Base-by-base conservation (phyloP, 352 stramenopile species). In the Globisporangium sylvaticum region DNA sequence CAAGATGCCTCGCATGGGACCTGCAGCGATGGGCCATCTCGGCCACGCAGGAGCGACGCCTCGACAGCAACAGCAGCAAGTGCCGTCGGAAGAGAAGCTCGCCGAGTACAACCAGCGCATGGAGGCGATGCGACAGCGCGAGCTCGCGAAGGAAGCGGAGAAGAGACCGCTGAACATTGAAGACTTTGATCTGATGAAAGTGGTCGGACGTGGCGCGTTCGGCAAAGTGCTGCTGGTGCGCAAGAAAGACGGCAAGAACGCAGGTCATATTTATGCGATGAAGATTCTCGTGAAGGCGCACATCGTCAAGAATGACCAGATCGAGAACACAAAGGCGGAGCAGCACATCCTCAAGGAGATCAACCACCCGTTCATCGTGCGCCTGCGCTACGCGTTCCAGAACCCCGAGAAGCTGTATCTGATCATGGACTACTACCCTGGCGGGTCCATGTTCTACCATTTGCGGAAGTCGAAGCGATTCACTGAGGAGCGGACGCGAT, bases 141-240 rank as follows among this genome's bases (percentile, higher is more conserved):
- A 96, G 67, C 50, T 87, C 18, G 80, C 76, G 0, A 88, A 88
- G 70, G 83, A 93, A 62, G 83, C 84, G 1, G 84, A 91, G 68
- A 83, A 82, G 39, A 68, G 71, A 12, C 88, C 88, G 3, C 62
- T 98, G 37, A 76, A 68, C 42, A 97, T 98, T 65, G 85, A 95
- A 4, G 96, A 98, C 76, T 98, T 98, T 72, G 90, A 98, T 64
- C 67, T 98, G 37, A 78, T 98, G 25, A 98, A 98, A 69, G 94
- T 98, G 10, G 90, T 99, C 12, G 96, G 96, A 18, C 97, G 97
- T 56, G 96, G 96, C 53, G 91, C 92, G 2, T 99, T 98, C 60
- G 96, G 96, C 37, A 99, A 99, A 74, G 94, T 98, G 42, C 78
- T 98, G 68, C 71, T 98, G 6, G 96, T 98, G 18, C 83, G 92